phyloP scores from a whole-genome alignment of 2,329 filamentous ascomycete species.

The Monosporascus ibericus region DNA sequence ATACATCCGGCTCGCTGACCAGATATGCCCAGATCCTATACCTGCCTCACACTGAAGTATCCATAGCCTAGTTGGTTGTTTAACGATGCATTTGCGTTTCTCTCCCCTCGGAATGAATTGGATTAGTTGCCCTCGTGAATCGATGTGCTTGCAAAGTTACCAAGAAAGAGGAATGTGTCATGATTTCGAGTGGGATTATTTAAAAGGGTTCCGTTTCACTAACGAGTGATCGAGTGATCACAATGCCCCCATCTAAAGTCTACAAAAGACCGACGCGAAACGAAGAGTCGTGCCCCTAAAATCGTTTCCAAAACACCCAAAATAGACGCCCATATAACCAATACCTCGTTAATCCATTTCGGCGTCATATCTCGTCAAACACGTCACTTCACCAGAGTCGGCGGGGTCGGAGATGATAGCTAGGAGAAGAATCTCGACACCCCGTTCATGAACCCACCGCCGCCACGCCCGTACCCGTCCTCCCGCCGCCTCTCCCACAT shows the following conservation, averaged over 20 bases:
- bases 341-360: neutral
- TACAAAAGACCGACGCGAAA: no score
- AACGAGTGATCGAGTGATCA: no score
- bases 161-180: no score
- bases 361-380: no score
- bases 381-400: no score
- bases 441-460: constrained; percentile 28
- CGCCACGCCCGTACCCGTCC: constrained; percentile 27
- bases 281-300: no score
- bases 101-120: neutral
- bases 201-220: no score
- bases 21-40: constrained; percentile 8
- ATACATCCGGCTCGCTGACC: constrained; percentile 1
- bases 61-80: constrained; percentile 9
- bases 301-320: no score
- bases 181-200: no score
- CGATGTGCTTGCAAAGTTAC: no score
- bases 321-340: constrained; percentile 1
- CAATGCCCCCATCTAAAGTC: no score
- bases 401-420: neutral
- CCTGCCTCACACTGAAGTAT: constrained; percentile 13
- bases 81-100: constrained; percentile 8
- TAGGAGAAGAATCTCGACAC: constrained; percentile 39
- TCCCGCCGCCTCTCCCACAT: constrained; percentile 33
- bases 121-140: no score